Conservation (phyloP, 331 rosid species). For the Rhamnella rubrinervis region DNA sequence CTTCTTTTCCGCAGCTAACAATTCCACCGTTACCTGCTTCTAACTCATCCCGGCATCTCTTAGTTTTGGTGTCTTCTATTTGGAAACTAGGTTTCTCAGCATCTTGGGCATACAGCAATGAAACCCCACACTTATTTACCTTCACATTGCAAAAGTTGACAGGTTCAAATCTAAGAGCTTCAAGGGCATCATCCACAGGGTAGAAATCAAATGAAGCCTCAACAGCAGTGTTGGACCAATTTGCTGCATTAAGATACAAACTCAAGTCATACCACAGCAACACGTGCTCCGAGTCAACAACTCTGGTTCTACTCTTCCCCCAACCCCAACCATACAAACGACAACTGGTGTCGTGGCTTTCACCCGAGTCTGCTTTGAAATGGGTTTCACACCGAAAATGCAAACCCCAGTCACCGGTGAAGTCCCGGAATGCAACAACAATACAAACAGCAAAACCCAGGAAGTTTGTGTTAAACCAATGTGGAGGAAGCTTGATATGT, state of each 20-base stretch:
- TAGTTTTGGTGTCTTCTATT: no score
- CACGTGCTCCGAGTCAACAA: not conserved
- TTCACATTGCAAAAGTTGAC: not conserved
- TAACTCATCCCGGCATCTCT: no score
- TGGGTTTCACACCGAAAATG: not conserved
- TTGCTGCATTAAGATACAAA: not conserved
- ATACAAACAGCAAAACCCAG: slow-evolving; percentile 14
- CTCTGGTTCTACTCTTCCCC: not conserved
- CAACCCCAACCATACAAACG: not conserved
- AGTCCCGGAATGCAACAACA: not conserved
- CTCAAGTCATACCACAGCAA: slow-evolving; percentile 15
- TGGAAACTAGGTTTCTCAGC: not conserved
- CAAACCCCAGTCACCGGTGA: not conserved
- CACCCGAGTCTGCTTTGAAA: not conserved
- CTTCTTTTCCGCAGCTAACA: no score
- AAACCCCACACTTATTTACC: slow-evolving; percentile 11
- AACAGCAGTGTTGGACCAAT: not conserved
- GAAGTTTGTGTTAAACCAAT: not conserved
- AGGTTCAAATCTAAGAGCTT: not conserved
- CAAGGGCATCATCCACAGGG: not conserved
- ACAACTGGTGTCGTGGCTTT: not conserved
- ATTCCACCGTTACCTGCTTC: no score
- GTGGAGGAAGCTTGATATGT: slow-evolving; percentile 10
- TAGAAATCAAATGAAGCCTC: slow-evolving; percentile 19
- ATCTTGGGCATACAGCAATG: slow-evolving; percentile 16